Conservation (phyloP, 2,329 filamentous ascomycete species). For the Arthrocladium fulminans region DNA sequence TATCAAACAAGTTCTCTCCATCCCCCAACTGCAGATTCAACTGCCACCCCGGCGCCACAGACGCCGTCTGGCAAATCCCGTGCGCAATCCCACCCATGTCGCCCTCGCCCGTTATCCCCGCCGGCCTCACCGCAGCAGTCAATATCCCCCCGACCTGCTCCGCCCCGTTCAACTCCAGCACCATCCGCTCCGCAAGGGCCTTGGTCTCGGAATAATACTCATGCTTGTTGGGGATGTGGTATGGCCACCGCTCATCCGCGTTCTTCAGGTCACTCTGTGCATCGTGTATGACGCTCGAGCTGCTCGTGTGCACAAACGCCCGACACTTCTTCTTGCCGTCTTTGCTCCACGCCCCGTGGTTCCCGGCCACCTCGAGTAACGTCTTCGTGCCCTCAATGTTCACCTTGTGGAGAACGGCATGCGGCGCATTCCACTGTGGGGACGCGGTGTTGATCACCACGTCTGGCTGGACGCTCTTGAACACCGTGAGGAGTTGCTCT, state of each 20-base stretch:
- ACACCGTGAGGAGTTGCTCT: slow-evolving; percentile 51
- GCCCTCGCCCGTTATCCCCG: slow-evolving; percentile 84
- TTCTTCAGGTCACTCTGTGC: slow-evolving; percentile 70
- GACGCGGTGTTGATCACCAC: slow-evolving; percentile 88
- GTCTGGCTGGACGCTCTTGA: slow-evolving; percentile 61
- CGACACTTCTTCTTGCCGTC: slow-evolving; percentile 37
- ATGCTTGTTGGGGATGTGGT: slow-evolving; percentile 57
- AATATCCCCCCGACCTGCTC: slow-evolving; percentile 50
- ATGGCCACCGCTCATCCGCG: slow-evolving; percentile 73
- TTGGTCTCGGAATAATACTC: slow-evolving; percentile 91
- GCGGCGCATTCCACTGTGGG: slow-evolving; percentile 46
- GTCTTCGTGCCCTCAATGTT: slow-evolving; percentile 80
- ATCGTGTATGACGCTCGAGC: slow-evolving; percentile 77
- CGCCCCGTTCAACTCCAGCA: slow-evolving; percentile 63
- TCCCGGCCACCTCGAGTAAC: slow-evolving; percentile 58
- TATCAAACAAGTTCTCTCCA: slow-evolving; percentile 62
- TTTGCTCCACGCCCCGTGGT: slow-evolving; percentile 51
- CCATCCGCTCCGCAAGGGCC: slow-evolving; percentile 71
- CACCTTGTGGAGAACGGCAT: slow-evolving; percentile 64
- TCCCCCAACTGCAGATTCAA: slow-evolving; percentile 72
- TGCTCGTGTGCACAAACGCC: slow-evolving; percentile 84
- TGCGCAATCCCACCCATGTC: slow-evolving; percentile 64
- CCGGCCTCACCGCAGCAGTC: slow-evolving; percentile 74
- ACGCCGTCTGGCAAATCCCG: slow-evolving; percentile 63
- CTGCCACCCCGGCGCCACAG: slow-evolving; percentile 47